These are phyloP conservation scores for Spergularia bocconei DNA, from an alignment of 148 eudicot genomes.

Conservation along the genomic window DNA sequence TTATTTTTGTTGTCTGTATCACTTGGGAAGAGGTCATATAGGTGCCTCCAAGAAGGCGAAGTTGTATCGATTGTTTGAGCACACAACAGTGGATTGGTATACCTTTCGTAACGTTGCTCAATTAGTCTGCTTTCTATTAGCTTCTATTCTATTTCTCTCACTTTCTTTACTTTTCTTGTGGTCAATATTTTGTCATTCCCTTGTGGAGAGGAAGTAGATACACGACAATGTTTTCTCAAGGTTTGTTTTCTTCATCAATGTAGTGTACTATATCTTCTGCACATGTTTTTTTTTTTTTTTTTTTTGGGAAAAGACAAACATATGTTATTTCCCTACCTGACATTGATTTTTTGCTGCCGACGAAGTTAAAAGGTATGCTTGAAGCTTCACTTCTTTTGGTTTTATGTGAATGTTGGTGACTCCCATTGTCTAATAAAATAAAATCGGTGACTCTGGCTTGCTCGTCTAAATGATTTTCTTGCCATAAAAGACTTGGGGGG, in stretches of 20 bases:
- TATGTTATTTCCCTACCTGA: background rate
- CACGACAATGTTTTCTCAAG: slow-evolving; percentile 91
- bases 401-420: background rate
- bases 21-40: slow-evolving; percentile 89
- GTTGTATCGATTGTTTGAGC: slow-evolving; percentile 63
- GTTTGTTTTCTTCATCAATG: slow-evolving; percentile 34
- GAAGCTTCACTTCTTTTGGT: background rate
- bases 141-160: slow-evolving; percentile 16
- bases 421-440: background rate
- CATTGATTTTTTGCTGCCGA: background rate
- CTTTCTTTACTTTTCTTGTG: slow-evolving; percentile 27
- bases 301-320: no score
- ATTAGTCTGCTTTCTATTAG: slow-evolving; percentile 3
- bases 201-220: slow-evolving; percentile 94
- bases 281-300: background rate
- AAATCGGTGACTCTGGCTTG: no score
- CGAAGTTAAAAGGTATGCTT: background rate
- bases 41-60: slow-evolving; percentile 71
- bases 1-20: slow-evolving; percentile 43
- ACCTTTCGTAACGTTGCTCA: slow-evolving; percentile 1
- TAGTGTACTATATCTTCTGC: background rate
- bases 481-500: no score
- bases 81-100: slow-evolving; percentile 75
- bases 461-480: no score
- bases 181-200: slow-evolving; percentile 84